These are phyloP conservation scores for Metschnikowia arizonensis DNA, from an alignment of 805 yeast genomes.

Conservation along the genomic window DNA sequence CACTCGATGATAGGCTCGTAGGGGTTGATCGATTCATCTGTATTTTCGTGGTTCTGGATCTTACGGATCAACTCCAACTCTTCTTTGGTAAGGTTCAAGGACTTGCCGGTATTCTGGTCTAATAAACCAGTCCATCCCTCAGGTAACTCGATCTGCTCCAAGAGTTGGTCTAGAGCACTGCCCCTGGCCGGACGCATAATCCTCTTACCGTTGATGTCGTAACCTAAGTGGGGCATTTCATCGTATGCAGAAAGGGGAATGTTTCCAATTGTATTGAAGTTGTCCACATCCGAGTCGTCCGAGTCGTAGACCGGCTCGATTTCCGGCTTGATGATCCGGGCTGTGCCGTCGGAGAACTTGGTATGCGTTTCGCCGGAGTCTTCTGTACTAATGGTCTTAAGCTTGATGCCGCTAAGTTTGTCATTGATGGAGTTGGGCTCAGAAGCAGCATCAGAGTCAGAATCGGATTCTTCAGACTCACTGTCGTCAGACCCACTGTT, in stretches of 20 bases:
- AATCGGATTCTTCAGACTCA: conserved; percentile 41
- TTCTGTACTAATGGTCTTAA: conserved; percentile 46
- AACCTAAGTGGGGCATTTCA: conserved; percentile 95
- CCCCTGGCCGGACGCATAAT: conserved; percentile 99
- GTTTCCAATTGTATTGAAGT: conserved; percentile 84
- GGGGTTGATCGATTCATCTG: conserved; percentile 77
- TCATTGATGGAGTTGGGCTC: conserved; percentile 56
- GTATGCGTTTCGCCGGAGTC: conserved; percentile 37
- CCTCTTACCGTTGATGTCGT: conserved; percentile 94
- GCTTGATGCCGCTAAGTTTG: conserved; percentile 49
- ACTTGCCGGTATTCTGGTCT: conserved; percentile 82
- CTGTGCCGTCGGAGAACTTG: conserved; percentile 71
- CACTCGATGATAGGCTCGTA: conserved; percentile 94
- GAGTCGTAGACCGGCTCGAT: conserved; percentile 92
- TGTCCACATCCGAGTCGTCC: conserved; percentile 86
- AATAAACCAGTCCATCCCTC: conserved; percentile 98
- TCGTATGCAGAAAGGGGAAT: conserved; percentile 92
- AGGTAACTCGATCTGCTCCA: conserved; percentile 90
- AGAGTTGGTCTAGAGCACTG: conserved; percentile 82
- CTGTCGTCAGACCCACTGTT: conserved; percentile 31
- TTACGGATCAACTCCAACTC: conserved; percentile 85
- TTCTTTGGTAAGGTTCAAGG: conserved; percentile 77
- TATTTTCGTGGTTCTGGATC: conserved; percentile 78
- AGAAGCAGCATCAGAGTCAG: conserved; percentile 43
- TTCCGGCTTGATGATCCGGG: conserved; percentile 79